Percentiles rank a stretch among this genome's conserved stretches.
Conservation (phyloP, 768 basidiomycete genomes). For the Crepidotus variabilis region DNA sequence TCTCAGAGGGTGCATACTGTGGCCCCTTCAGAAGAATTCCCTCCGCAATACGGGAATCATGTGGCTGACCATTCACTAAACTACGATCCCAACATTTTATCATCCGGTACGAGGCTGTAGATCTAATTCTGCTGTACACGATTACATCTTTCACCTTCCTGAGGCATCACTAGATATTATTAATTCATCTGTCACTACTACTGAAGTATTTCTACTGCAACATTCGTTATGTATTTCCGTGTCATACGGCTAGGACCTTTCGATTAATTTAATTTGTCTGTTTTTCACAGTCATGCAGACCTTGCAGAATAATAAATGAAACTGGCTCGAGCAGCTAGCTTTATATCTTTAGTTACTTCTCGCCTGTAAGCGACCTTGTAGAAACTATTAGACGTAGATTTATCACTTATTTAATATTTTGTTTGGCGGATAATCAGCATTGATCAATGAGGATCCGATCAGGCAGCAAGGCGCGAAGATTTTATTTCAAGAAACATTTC, state of each 20-base stretch:
- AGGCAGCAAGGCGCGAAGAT: too few relatives aligned
- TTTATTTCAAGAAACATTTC: too few relatives aligned
- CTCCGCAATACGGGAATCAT: slow-evolving; percentile 19
- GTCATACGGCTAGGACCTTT: background rate
- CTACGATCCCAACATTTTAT: slow-evolving; percentile 19
- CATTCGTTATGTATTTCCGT: background rate
- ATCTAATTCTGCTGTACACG: background rate
- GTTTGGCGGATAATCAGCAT: too few relatives aligned
- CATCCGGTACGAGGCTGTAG: slow-evolving; percentile 18
- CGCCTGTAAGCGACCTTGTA: too few relatives aligned
- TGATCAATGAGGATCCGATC: too few relatives aligned
- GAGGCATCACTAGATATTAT: background rate
- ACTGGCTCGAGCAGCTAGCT: too few relatives aligned
- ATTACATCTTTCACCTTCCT: background rate
- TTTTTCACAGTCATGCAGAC: too few relatives aligned
- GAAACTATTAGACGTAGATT: too few relatives aligned
- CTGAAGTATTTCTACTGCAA: background rate
- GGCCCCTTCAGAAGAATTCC: slow-evolving; percentile 6
- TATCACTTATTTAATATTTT: too few relatives aligned
- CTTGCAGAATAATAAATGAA: too few relatives aligned
- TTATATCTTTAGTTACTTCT: too few relatives aligned
- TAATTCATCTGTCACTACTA: background rate
- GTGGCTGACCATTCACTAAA: slow-evolving; percentile 15
- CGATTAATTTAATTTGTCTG: background rate
- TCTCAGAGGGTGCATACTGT: background rate